phyloP scores from a whole-genome alignment of 768 basidiomycete genomes.

The Phallus indusiatus region DNA sequence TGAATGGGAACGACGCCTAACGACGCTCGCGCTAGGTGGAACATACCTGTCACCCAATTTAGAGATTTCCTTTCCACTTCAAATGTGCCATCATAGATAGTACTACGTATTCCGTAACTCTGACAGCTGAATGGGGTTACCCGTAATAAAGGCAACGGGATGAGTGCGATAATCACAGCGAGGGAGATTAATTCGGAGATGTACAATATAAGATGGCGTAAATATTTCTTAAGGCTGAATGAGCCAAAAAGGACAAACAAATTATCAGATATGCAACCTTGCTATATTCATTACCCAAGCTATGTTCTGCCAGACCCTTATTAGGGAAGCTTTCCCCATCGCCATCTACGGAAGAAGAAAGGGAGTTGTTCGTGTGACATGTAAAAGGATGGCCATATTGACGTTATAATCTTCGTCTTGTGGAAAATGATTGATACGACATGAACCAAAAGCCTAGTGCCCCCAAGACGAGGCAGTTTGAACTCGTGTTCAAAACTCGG shows the following conservation, averaged over 20 bases:
- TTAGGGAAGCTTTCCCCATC: slow-evolving; percentile 39
- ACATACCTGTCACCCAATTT: slow-evolving; percentile 88
- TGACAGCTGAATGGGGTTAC: slow-evolving; percentile 31
- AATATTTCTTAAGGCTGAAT: slow-evolving; percentile 19
- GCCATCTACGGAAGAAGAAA: slow-evolving; percentile 74
- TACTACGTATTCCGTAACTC: slow-evolving; percentile 68
- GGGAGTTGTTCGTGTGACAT: slow-evolving; percentile 71
- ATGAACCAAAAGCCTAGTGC: slow-evolving; percentile 18
- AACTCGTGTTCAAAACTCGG: no score
- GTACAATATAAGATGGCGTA: slow-evolving; percentile 53
- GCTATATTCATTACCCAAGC: not conserved
- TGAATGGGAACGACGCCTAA: not conserved
- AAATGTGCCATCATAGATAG: slow-evolving; percentile 92
- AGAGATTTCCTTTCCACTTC: slow-evolving; percentile 34
- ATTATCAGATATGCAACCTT: not conserved
- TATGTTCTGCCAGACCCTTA: slow-evolving; percentile 23
- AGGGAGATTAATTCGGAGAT: slow-evolving; percentile 51
- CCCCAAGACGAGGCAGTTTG: not conserved
- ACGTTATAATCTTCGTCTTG: slow-evolving; percentile 17
- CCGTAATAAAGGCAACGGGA: slow-evolving; percentile 69
- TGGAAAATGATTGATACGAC: slow-evolving; percentile 24
- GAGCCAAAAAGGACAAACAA: not conserved
- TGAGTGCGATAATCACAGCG: slow-evolving; percentile 61
- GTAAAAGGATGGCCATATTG: slow-evolving; percentile 20
- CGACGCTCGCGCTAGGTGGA: not conserved